phyloP scores from a whole-genome alignment of 768 basidiomycete genomes.

The Kwoniella europaea region DNA sequence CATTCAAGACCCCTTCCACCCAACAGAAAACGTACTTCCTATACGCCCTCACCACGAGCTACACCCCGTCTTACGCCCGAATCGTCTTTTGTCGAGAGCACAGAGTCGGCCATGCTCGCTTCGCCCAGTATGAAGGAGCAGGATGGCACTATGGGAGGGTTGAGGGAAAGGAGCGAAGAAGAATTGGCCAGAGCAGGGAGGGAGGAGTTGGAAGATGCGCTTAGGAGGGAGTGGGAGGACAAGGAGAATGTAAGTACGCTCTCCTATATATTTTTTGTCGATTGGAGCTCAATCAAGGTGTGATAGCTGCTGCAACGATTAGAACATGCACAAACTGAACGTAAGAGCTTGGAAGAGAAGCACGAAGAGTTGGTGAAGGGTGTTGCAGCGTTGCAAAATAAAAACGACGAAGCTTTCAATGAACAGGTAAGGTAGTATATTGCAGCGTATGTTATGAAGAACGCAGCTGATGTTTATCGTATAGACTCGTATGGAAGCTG shows the following conservation, averaged over 20 bases:
- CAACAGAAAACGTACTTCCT: slow-evolving; percentile 28
- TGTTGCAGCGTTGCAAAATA: slow-evolving; percentile 23
- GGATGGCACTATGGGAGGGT: slow-evolving; percentile 34
- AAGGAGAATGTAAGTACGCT: slow-evolving; percentile 34
- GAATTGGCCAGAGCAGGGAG: slow-evolving; percentile 30
- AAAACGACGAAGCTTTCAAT: slow-evolving; percentile 36
- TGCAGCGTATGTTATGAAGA: not conserved
- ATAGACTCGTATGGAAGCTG: slow-evolving; percentile 47
- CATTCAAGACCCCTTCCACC: slow-evolving; percentile 36
- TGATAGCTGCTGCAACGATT: slow-evolving; percentile 3
- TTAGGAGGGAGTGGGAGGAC: slow-evolving; percentile 36
- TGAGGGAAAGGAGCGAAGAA: slow-evolving; percentile 43
- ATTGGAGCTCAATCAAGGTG: not conserved
- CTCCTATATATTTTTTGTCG: not conserved
- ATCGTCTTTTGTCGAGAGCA: not conserved
- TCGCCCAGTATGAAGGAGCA: slow-evolving; percentile 6
- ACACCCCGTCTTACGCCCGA: slow-evolving; percentile 16
- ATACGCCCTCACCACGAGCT: slow-evolving; percentile 24
- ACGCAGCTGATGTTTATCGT: not conserved
- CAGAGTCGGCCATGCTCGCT: not conserved
- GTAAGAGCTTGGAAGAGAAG: not conserved
- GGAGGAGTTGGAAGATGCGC: slow-evolving; percentile 34
- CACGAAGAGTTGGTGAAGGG: slow-evolving; percentile 25
- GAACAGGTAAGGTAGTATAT: slow-evolving; percentile 38
- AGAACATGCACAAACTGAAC: slow-evolving; percentile 18